Evolutionary conservation across 2,329 filamentous ascomycete species (phyloP), one percentile per base, ranked within the genome.

Genomic region (Calonectria pteridis): DNA sequence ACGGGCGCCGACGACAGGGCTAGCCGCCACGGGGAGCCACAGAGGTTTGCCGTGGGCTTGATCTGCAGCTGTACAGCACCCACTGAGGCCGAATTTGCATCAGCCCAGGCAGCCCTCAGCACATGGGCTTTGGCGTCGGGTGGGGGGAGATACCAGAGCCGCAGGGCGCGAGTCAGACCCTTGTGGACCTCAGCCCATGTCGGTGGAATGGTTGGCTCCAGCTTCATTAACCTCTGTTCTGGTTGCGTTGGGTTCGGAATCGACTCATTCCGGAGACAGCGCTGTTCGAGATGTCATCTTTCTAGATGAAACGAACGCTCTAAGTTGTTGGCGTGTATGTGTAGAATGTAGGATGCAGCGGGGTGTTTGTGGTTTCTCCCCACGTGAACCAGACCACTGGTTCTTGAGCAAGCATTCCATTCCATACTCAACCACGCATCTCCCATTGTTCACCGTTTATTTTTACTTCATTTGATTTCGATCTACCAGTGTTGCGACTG

Each of bases 121-220:
- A 43, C 43, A 46, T 23, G 43, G 43, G 43, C n/a, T 46, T 43
- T 37, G 26, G n/a, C n/a, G 33, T 40, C 31, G 26, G 50, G 67
- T 58, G 55, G 46, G 67, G 55, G 55, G 40, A n/a, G 28, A 51
- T 63, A 33, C 46, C 43, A 43, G 67, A 64, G 49, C 67, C 67
- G 67, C 67, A 70, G 55, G 6, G 53, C 66, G 20, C 67, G 67
- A 69, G 67, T 69, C 67, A 70, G 46, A 20, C 46, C n/a, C 46
- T 23, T 16, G 58, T 53, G 67, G 58, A 46, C 67, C 37, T 62
- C 28, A 50, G 65, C 65, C 67, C 67, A 51, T 69, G n/a, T 69
- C 53, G 23, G 55, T 43, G 51, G 37, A 26, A 37, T 11, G 53
- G 55, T 51, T 69, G 67, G 67, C 9, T 37, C 43, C 28, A 58